Conservation (phyloP, 148 eudicot genomes). For the Amaranthus palmeri region DNA sequence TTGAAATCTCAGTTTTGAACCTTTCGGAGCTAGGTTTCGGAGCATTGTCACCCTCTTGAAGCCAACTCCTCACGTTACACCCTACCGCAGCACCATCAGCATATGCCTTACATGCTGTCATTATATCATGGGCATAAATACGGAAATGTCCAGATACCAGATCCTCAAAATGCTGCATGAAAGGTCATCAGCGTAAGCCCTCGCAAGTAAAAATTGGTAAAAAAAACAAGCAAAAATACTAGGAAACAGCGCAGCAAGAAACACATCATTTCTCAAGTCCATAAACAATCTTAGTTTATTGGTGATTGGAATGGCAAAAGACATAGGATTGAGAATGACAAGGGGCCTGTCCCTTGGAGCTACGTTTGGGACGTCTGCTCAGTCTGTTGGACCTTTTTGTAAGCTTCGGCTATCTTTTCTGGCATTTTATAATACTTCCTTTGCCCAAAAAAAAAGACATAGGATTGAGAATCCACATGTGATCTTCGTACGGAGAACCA, state of each 20-base stretch:
- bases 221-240: neutral
- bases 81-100: conserved; percentile 57
- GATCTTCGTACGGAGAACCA: too few species aligned
- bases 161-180: conserved; percentile 72
- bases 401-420: too few species aligned
- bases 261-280: neutral
- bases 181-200: neutral
- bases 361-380: too few species aligned
- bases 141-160: conserved; percentile 64
- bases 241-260: neutral
- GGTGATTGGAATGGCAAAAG: too few species aligned
- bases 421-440: too few species aligned
- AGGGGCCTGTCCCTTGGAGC: too few species aligned
- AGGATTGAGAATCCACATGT: too few species aligned
- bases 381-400: too few species aligned
- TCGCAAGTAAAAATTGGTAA: neutral
- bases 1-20: conserved; percentile 38
- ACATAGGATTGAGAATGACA: too few species aligned
- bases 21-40: conserved; percentile 23
- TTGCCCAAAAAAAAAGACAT: too few species aligned
- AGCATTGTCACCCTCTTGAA: conserved; percentile 25
- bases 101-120: conserved; percentile 71
- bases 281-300: too few species aligned
- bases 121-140: conserved; percentile 44
- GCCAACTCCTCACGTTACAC: conserved; percentile 33